A percentile compares a stretch with the other conserved stretches of the same genome.
Evolutionary conservation across 2,329 filamentous ascomycete genomes (phyloP).

Genomic region (Colletotrichum salicis): DNA sequence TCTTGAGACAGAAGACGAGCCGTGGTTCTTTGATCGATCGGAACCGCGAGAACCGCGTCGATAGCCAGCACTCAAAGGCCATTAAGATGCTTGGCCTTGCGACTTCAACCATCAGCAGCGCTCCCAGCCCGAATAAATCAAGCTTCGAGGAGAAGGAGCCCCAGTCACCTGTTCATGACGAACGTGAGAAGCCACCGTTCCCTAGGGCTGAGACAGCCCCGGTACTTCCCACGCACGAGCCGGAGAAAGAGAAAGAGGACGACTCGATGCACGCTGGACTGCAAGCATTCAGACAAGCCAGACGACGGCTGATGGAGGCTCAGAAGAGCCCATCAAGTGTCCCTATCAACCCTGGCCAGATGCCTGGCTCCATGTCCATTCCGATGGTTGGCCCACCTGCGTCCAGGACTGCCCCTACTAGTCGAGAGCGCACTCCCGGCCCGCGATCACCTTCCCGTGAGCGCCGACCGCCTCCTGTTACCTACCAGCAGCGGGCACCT

Average conservation of each 20-base stretch:
- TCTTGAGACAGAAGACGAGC: slow-evolving; percentile 75
- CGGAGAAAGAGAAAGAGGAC: slow-evolving; percentile 46
- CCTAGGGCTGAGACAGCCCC: slow-evolving; percentile 13
- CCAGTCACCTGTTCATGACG: slow-evolving; percentile 42
- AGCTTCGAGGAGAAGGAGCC: slow-evolving; percentile 49
- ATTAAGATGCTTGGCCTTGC: slow-evolving; percentile 72
- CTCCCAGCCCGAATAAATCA: slow-evolving; percentile 52
- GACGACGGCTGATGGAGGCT: slow-evolving; percentile 63
- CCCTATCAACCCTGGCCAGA: slow-evolving; percentile 40
- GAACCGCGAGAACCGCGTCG: slow-evolving; percentile 53
- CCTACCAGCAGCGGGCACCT: slow-evolving; percentile 56
- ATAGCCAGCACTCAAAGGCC: slow-evolving; percentile 60
- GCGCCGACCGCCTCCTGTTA: slow-evolving; percentile 54
- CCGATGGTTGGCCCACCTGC: slow-evolving; percentile 29
- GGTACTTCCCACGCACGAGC: not conserved
- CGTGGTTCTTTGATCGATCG: slow-evolving; percentile 70
- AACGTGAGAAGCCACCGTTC: slow-evolving; percentile 32
- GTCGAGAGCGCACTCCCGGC: slow-evolving; percentile 40
- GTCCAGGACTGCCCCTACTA: slow-evolving; percentile 37
- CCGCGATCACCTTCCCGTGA: slow-evolving; percentile 56
- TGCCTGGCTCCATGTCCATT: slow-evolving; percentile 2
- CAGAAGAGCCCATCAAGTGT: slow-evolving; percentile 46
- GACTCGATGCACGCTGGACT: slow-evolving; percentile 61
- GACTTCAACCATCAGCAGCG: slow-evolving; percentile 51
- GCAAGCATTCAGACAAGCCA: slow-evolving; percentile 67